phyloP scores from a whole-genome alignment of 805 yeast genomes.

The Hanseniaspora meyeri region DNA sequence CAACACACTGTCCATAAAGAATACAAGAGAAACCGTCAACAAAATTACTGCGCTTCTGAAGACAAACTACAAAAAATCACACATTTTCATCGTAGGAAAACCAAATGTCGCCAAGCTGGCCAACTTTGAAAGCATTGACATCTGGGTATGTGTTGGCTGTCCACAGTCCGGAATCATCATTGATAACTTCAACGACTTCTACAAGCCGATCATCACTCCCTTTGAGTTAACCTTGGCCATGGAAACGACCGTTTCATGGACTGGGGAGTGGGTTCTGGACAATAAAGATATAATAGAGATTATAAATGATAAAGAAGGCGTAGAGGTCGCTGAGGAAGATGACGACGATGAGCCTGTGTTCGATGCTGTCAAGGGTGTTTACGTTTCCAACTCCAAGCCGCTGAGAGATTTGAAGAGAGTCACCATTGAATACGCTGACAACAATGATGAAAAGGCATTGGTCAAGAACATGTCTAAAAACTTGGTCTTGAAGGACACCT shows the following conservation, averaged over 20 bases:
- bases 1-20: constrained; percentile 72
- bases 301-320: constrained; percentile 27
- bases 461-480: constrained; percentile 46
- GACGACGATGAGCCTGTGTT: constrained; percentile 53
- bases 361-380: constrained; percentile 76
- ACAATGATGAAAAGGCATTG: constrained; percentile 30
- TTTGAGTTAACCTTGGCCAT: constrained; percentile 79
- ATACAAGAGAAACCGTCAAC: constrained; percentile 57
- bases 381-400: constrained; percentile 60
- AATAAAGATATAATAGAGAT: constrained; percentile 43
- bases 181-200: constrained; percentile 67
- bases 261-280: constrained; percentile 85
- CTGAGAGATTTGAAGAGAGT: constrained; percentile 54
- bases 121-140: constrained; percentile 84
- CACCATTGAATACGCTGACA: constrained; percentile 38
- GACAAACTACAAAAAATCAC: constrained; percentile 77
- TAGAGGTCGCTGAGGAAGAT: constrained; percentile 18
- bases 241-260: constrained; percentile 67
- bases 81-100: constrained; percentile 91
- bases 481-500: constrained; percentile 59
- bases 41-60: constrained; percentile 48
- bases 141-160: constrained; percentile 92
- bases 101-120: constrained; percentile 96
- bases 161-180: constrained; percentile 84
- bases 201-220: constrained; percentile 86